These are phyloP conservation scores for Vickermania spadyakhi DNA, from an alignment of 208 protist genomes.

Conservation along the genomic window DNA sequence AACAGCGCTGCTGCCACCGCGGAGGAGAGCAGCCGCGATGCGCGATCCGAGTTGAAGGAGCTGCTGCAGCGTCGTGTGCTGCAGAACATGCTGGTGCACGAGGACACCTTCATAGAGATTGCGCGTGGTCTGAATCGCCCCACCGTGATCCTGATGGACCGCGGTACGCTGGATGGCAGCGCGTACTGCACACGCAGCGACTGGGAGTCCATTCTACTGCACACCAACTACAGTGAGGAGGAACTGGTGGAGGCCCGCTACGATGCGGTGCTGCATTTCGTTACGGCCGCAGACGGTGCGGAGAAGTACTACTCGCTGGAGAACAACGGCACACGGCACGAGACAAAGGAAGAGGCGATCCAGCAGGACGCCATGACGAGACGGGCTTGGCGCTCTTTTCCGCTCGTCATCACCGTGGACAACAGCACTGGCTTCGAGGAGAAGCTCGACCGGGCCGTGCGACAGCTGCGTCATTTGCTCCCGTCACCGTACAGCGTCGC, in stretches of 20 bases:
- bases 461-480: slow-evolving; percentile 19
- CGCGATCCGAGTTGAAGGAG: slow-evolving; percentile 7
- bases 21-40: background rate
- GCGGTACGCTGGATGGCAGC: slow-evolving; percentile 47
- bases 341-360: slow-evolving; percentile 37
- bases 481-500: slow-evolving; percentile 1
- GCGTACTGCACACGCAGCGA: slow-evolving; percentile 31
- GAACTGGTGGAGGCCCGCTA: slow-evolving; percentile 35
- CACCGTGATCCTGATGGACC: slow-evolving; percentile 37
- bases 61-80: slow-evolving; percentile 29
- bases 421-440: slow-evolving; percentile 30
- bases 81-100: slow-evolving; percentile 28
- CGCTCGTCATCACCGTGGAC: slow-evolving; percentile 25
- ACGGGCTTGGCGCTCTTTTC: slow-evolving; percentile 27
- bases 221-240: slow-evolving; percentile 16
- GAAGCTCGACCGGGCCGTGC: slow-evolving; percentile 26
- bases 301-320: slow-evolving; percentile 43
- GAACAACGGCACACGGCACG: slow-evolving; percentile 46
- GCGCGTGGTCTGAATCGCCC: slow-evolving; percentile 14
- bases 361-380: slow-evolving; percentile 32
- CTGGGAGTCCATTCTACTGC: slow-evolving; percentile 20
- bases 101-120: slow-evolving; percentile 29
- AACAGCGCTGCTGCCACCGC: background rate
- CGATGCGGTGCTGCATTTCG: slow-evolving; percentile 58
- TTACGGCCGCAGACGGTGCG: slow-evolving; percentile 67